Evolutionary conservation across 148 eudicot genomes (phyloP), one percentile per base, ranked within the genome.

Genomic region (Silene uniflora): DNA sequence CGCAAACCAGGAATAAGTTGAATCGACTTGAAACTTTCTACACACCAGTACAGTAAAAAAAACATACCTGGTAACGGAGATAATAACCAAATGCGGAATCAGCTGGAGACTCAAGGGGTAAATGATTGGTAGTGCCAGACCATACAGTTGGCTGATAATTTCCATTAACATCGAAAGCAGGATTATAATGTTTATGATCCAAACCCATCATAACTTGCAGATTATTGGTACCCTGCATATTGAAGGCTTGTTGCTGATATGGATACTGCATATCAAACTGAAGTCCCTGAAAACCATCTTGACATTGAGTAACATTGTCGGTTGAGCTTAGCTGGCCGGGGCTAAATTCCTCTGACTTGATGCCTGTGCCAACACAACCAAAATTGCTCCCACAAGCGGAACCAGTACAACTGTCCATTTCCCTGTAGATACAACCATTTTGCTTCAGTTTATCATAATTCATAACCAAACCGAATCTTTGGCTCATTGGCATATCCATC

Each of bases 321-420:
- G 69, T 80, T 32, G 76, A 75, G 72, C 79, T 80, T 60, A 72
- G 76, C 66, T 80, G 79, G 4, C 83, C 79, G 0, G 83, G 76
- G 73, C 79, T 80, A 7, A 65, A 65, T 47, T 39, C 73, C 60
- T 80, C 83, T 22, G 83, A 76, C 79, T 76, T 76, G 55, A 60
- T 66, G 6, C 54, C 63, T 58, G 73, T 66, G 73, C 83, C 67
- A 18, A 67, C 73, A 71, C 76, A 65, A 25, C 83, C 79, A 66
- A 80, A 76, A 27, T 76, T 76, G 73, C 83, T 80, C 21, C 79
- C 83, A 55, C 76, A 80, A 59, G 47, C 58, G 59, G 83, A 80
- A 21, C 76, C 83, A 25, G 79, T 76, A 47, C 75, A 80, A 75
- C 83, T 80, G 62, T 76, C 83, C 10, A 80, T 80, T 39, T 76